Conservation (phyloP, 2,329 filamentous ascomycete species). For the Rhynchosporium graminicola region DNA sequence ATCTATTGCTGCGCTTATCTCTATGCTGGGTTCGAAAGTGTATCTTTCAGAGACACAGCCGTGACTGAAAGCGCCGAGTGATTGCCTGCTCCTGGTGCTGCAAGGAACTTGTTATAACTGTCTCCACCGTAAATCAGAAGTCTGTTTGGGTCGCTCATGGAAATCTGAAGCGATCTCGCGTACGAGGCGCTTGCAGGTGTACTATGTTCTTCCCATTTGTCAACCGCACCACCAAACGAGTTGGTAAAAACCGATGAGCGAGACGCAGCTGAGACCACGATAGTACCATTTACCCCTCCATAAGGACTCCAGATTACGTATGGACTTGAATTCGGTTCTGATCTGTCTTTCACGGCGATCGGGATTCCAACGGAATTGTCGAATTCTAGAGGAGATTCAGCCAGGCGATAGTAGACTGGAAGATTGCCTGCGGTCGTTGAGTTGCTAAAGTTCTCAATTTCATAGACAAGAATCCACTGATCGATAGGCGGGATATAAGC, state of each 20-base stretch:
- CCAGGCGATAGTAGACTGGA: slow-evolving; percentile 55
- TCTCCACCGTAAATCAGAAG: background rate
- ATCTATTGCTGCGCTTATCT: background rate
- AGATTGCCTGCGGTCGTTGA: background rate
- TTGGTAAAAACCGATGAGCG: background rate
- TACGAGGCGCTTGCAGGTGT: background rate
- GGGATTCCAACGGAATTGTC: slow-evolving; percentile 40
- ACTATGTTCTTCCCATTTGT: slow-evolving; percentile 1
- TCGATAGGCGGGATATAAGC: slow-evolving; percentile 49
- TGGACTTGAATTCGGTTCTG: slow-evolving; percentile 47
- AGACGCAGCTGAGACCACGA: slow-evolving; percentile 31
- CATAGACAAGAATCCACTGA: slow-evolving; percentile 62
- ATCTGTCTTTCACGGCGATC: slow-evolving; percentile 46
- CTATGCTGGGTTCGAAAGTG: background rate
- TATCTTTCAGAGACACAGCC: background rate
- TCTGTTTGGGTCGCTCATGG: background rate
- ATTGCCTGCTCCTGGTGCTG: background rate
- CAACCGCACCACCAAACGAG: background rate
- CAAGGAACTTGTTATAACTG: background rate
- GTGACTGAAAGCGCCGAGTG: background rate
- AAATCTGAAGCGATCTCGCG: background rate
- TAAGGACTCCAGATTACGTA: slow-evolving; percentile 54
- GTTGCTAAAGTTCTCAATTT: slow-evolving; percentile 37
- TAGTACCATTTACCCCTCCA: slow-evolving; percentile 49
- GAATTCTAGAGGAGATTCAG: slow-evolving; percentile 49